Percentiles rank a stretch among this genome's conserved stretches.
Conservation (phyloP, 2,329 filamentous ascomycete species). For the Ophiostoma tasmaniense region DNA sequence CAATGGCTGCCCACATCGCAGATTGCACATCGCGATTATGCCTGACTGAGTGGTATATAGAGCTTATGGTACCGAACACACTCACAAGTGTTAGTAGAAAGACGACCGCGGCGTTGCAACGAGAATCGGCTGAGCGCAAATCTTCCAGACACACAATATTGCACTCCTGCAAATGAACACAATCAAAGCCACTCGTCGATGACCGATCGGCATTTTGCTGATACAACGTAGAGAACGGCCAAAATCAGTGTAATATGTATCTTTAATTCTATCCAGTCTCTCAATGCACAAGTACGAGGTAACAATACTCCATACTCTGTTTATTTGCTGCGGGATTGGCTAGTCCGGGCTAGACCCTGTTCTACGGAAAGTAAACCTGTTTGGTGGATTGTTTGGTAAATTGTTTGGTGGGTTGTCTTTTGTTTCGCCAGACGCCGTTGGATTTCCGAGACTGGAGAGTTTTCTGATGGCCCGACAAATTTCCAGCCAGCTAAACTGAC, state of each 20-base stretch:
- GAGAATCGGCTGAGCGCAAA: not conserved
- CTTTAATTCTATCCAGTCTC: too few relatives aligned
- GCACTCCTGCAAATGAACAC: not conserved
- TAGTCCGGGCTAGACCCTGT: not conserved
- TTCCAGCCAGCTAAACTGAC: not conserved
- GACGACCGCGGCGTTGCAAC: not conserved
- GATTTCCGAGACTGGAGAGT: not conserved
- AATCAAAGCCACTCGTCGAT: not conserved
- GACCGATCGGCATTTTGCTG: conserved; percentile 2
- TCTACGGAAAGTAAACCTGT: not conserved
- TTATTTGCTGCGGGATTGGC: not conserved
- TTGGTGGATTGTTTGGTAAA: not conserved
- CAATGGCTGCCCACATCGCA: not conserved
- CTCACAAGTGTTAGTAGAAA: not conserved
- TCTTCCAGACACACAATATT: not conserved
- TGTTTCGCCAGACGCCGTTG: not conserved
- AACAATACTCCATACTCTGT: too few relatives aligned
- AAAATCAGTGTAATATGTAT: too few relatives aligned
- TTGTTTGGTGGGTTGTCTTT: not conserved
- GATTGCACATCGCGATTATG: not conserved
- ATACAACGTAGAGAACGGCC: not conserved
- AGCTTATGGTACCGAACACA: not conserved
- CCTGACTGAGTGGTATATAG: not conserved
- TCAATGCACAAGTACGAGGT: too few relatives aligned
- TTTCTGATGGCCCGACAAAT: not conserved